These are phyloP conservation scores for Petunia secreta DNA, from an alignment of 257 asterid species.

Conservation along the genomic window DNA sequence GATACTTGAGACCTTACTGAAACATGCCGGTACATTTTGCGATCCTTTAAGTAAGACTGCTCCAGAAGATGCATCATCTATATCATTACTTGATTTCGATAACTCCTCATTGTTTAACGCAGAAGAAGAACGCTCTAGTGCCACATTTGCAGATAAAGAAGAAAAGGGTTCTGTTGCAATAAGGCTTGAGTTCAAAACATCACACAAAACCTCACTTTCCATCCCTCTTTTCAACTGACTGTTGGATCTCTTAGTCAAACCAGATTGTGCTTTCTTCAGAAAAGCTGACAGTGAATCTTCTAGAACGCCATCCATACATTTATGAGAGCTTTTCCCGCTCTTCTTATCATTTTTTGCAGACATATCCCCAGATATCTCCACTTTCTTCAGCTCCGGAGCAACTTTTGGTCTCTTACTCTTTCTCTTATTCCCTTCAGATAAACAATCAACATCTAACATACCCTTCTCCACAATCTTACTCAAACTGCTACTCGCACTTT, in stretches of 20 bases:
- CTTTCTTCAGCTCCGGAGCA: constrained; percentile 34
- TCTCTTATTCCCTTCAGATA: constrained; percentile 42
- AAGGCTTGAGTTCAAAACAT: constrained; percentile 37
- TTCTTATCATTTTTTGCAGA: constrained; percentile 43
- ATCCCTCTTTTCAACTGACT: constrained; percentile 51
- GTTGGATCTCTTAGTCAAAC: constrained; percentile 46
- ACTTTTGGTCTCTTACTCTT: constrained; percentile 51
- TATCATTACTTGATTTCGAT: constrained; percentile 28
- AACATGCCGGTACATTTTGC: constrained; percentile 43
- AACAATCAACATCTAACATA: constrained; percentile 37
- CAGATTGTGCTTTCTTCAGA: constrained; percentile 66
- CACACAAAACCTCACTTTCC: constrained; percentile 42
- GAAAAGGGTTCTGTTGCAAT: constrained; percentile 41
- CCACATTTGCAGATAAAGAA: constrained; percentile 25
- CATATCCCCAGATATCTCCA: constrained; percentile 34
- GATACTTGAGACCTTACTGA: constrained; percentile 36
- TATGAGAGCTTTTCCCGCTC: constrained; percentile 30
- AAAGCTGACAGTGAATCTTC: constrained; percentile 77
- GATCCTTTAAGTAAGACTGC: constrained; percentile 32
- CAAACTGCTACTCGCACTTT: constrained; percentile 34
- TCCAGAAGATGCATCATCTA: constrained; percentile 40
- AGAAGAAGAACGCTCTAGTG: constrained; percentile 37
- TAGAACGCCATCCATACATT: constrained; percentile 40
- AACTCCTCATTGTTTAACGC: constrained; percentile 33
- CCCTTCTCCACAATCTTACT: constrained; percentile 40